Conservation (phyloP, 306 rosid genomes). For the Trichosanthes cucumerina region DNA sequence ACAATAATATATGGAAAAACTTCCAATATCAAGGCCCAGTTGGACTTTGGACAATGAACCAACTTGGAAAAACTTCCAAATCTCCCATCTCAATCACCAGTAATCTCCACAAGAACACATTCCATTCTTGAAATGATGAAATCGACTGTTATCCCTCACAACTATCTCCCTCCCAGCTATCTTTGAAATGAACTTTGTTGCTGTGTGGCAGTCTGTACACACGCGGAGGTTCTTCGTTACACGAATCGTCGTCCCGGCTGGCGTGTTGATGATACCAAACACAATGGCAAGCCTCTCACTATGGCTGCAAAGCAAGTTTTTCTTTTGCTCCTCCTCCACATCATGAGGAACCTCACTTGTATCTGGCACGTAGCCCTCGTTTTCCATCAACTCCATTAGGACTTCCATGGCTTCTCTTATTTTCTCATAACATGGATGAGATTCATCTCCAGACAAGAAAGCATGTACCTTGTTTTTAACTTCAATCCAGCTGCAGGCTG, state of each 20-base stretch:
- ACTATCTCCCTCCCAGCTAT: conserved; percentile 71
- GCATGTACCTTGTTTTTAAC: conserved; percentile 54
- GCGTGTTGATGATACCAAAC: conserved; percentile 73
- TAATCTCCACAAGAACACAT: conserved; percentile 58
- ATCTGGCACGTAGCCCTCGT: conserved; percentile 54
- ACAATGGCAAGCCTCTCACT: conserved; percentile 87
- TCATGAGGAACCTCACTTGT: conserved; percentile 62
- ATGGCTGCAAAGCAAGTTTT: conserved; percentile 37
- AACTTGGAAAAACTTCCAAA: background rate
- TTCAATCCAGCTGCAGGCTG: conserved; percentile 93
- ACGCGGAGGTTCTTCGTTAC: conserved; percentile 69
- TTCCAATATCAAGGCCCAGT: background rate
- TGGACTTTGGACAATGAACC: background rate
- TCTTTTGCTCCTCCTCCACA: conserved; percentile 74
- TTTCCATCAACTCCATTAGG: conserved; percentile 68
- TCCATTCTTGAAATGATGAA: conserved; percentile 74
- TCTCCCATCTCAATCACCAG: conserved; percentile 22
- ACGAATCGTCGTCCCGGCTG: conserved; percentile 63
- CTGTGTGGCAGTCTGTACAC: conserved; percentile 68
- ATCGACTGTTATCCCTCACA: conserved; percentile 76
- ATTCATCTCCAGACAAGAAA: conserved; percentile 68
- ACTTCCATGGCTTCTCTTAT: conserved; percentile 45
- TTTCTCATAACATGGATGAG: conserved; percentile 53
- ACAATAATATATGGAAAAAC: background rate
- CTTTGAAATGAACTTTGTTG: conserved; percentile 59